These are phyloP conservation scores for Solanum hybrid DNA, from an alignment of 305 asterid genomes.

Conservation along the genomic window DNA sequence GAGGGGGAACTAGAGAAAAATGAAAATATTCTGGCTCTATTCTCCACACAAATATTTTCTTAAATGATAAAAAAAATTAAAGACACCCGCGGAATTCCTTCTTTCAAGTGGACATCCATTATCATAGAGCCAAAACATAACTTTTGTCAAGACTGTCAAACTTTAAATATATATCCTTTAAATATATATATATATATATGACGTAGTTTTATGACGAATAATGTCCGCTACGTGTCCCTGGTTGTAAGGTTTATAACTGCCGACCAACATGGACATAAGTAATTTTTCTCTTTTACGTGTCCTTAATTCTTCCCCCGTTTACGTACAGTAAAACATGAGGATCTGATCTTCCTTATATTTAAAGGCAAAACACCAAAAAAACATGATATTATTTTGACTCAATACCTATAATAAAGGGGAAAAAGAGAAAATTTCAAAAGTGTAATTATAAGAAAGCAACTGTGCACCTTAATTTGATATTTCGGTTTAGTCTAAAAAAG, in stretches of 20 bases:
- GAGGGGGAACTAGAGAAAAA: neutral
- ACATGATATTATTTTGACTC: neutral
- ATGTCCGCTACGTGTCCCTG: neutral
- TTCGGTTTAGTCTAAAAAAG: neutral
- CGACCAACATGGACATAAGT: neutral
- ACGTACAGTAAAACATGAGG: neutral
- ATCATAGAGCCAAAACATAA: fast-evolving
- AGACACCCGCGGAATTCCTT: neutral
- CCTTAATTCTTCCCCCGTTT: neutral
- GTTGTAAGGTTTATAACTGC: neutral
- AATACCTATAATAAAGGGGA: neutral
- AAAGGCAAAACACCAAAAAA: neutral
- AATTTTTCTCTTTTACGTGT: neutral
- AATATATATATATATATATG: too few relatives aligned
- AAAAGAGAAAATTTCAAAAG: neutral
- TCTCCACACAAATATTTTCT: neutral
- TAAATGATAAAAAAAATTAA: neutral
- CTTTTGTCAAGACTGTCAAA: too few relatives aligned
- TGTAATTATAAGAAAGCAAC: neutral
- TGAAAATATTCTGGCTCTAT: neutral
- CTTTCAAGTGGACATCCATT: neutral
- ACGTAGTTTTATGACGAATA: too few relatives aligned
- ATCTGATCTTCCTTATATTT: neutral
- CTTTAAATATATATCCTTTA: too few relatives aligned
- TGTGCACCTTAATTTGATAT: neutral